Evolutionary conservation across 768 basidiomycete species (phyloP), one percentile per base, ranked within the genome.

Genomic region (Tricholoma terreum): DNA sequence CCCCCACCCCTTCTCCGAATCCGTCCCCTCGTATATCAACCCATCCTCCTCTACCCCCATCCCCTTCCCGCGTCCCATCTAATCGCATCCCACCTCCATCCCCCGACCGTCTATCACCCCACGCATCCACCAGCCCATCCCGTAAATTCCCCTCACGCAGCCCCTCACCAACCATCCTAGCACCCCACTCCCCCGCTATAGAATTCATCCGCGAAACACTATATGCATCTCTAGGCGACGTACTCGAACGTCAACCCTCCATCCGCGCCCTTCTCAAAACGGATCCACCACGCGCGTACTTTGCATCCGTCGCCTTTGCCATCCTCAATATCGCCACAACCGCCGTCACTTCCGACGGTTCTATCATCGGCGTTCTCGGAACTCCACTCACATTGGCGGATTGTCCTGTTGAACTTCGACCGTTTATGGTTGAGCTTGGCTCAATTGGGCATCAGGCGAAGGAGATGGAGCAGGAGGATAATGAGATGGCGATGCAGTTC

Each of bases 201-300:
- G 82, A 85, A 54, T 77, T 89, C 65, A 93, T 94, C 58, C 87
- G 92, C 24, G 91, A 94, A 70, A 92, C 92, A 0, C 80, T 94
- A 15, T 94, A 93, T 69, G 90, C 92, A 0, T 82, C 89, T 2
- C 77, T 94, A 3, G 90, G 80, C 0, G 89, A 90, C 60, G 84
- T 81, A 0, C 77, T 93, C 45, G 80, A 84, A 50, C 74, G 75
- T 4, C 79, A 76, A 11, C 78, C 81, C 0, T 74, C 78, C 2
- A 78, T 94, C 6, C 80, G 81, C 2, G 56, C 64, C 0, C 77
- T 88, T 9, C 80, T 93, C 55, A 73, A 73, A n/a, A 63, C 65
- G 12, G 90, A 93, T 64, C 84, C 84, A 0, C 72, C 86, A 0
- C 80, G 89, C 17, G 92, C 90, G 0, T 93, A 92, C 75, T 94